Conservation (phyloP, 2,329 filamentous ascomycete species). For the Diaporthe amygdali region DNA sequence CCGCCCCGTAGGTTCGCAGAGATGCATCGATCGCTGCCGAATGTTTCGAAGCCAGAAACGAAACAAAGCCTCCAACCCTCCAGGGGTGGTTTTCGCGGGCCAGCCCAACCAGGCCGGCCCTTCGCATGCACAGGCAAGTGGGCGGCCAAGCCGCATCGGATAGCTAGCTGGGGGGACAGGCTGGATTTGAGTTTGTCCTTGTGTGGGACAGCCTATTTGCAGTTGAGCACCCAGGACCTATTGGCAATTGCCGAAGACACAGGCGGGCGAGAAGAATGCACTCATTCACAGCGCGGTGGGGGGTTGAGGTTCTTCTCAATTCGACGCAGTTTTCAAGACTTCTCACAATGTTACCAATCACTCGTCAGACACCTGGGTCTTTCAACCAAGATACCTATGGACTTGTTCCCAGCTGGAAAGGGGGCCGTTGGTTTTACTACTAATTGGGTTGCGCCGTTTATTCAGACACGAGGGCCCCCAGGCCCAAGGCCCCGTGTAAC, state of each 20-base stretch:
- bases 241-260: constrained; percentile 5
- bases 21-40: not conserved
- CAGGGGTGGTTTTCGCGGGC: not conserved
- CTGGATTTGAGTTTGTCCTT: not conserved
- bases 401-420: constrained; percentile 3
- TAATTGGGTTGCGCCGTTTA: constrained; percentile 9
- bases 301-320: not conserved
- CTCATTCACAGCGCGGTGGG: not conserved
- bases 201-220: not conserved
- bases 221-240: not conserved
- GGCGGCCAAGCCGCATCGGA: not conserved
- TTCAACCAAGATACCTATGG: not conserved
- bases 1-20: too few relatives aligned
- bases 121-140: constrained; percentile 10
- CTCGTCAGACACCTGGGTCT: not conserved
- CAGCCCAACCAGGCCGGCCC: not conserved
- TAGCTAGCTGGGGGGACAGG: not conserved
- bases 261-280: not conserved
- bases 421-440: constrained; percentile 16
- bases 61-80: not conserved
- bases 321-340: not conserved
- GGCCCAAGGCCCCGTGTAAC: not conserved
- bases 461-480: constrained; percentile 7
- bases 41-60: constrained; percentile 11
- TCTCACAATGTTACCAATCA: not conserved